Evolutionary conservation across 352 stramenopile species (phyloP).

Genomic region (Blastocystis sp.): DNA sequence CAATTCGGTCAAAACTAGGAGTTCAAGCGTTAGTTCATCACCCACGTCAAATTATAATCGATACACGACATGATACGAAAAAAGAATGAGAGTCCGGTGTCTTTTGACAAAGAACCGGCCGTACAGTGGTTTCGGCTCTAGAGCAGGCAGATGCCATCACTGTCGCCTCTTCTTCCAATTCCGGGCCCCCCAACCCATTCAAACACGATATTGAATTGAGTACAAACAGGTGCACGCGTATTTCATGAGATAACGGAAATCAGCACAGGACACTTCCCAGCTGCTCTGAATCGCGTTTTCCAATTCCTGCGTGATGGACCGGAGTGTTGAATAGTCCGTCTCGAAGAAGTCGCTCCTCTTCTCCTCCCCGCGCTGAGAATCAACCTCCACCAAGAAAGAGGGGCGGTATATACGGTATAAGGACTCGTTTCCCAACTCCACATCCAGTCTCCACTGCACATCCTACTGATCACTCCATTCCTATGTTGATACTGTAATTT

Average conservation of each 20-base stretch:
- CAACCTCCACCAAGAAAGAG: constrained; percentile 40
- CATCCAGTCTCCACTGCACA: constrained; percentile 41
- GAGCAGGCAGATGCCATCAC: not conserved
- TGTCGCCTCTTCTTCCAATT: not conserved
- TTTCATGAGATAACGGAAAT: constrained; percentile 47
- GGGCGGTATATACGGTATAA: constrained; percentile 8
- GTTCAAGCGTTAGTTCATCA: not conserved
- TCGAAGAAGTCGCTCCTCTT: constrained; percentile 45
- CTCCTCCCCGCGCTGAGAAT: not conserved
- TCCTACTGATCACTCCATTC: not conserved
- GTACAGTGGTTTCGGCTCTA: not conserved
- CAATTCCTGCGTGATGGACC: not conserved
- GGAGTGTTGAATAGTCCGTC: constrained; percentile 13
- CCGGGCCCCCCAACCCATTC: not conserved
- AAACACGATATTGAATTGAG: not conserved
- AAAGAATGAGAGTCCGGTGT: constrained; percentile 12
- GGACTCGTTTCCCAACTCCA: constrained; percentile 34
- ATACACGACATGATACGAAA: constrained; percentile 47
- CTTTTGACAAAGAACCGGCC: not conserved
- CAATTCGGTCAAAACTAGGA: constrained; percentile 55
- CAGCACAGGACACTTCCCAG: constrained; percentile 44
- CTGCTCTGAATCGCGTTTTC: constrained; percentile 28
- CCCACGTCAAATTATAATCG: constrained; percentile 60
- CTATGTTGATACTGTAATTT: not conserved
- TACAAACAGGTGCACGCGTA: not conserved